Evolutionary conservation across 2,329 filamentous ascomycete genomes (phyloP), one percentile per base, ranked within the genome.

Genomic region (Pyrenochaeta sp.): DNA sequence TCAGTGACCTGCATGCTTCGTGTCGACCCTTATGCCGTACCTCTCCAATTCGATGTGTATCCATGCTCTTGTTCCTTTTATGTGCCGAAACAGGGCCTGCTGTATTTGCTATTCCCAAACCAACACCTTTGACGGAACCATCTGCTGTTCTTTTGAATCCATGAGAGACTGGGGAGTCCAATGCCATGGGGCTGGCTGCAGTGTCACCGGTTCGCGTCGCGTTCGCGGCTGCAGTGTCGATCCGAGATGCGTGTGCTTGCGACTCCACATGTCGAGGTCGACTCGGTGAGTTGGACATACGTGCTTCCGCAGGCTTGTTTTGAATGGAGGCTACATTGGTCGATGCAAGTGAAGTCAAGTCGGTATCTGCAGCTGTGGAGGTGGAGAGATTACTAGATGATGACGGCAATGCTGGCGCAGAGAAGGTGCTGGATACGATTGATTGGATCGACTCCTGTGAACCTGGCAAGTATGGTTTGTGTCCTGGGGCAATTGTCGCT

Each of bases 81-180:
- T 91, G 90, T 27, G 83, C 83, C 48, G 66, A 68, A 39, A 47
- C 55, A 51, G 53, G 56, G 14, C 41, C 57, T n/a, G 43, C 50
- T n/a, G 64, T 37, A 20, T 51, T 56, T 7, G 60, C 55, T 27
- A 45, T 45, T 15, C 43, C 49, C 10, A 55, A 35, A 57, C 64
- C 55, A 64, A 79, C 54, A 53, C 58, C 48, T 73, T 75, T 96
- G 51, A 92, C 81, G 44, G 85, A 80, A 36, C 91, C 92, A 68
- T 90, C 89, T 30, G 90, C 90, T 66, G 86, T 94, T 62, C 92
- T 84, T 78, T 96, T 96, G 57, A 86, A 85, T 15, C 84, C 81
- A 62, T 70, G 81, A 50, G 49, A 60, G 57, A 62, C 71, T 37
- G 69, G 78, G 52, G 72, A 78, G n/a, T 73, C 71, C n/a, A 77